Evolutionary conservation across 805 yeast species (phyloP), one percentile per base, ranked within the genome.

Genomic region (Nakazawaea peltata): DNA sequence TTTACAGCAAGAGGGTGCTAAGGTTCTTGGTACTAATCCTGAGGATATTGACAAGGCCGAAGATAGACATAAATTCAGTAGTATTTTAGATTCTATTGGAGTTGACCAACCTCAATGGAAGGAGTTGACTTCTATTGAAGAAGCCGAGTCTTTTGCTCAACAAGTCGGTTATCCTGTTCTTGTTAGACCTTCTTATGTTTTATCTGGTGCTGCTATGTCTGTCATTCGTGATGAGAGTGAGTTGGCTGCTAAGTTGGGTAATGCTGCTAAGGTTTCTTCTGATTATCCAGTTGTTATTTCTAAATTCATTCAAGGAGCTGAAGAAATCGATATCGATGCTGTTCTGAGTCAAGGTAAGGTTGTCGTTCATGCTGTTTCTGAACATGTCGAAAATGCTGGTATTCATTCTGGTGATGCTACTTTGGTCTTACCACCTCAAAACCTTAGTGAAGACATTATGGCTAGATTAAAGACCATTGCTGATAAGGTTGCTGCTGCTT

Each of bases 361-460:
- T 37, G 64, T 90, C 34, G 94, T 90, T 40, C 98, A 90, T 60
- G 97, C 95, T 41, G 83, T 90, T 41, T 84, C 95, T 45, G 98
- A 92, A 63, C 98, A 90, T 59, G 94, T 88, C 53, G 98, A 90
- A 65, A 87, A 88, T 53, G 98, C 98, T 8, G 98, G 98, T 70
- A 82, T 92, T 40, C 98, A 90, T 66, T 88, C 97, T 34, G 98
- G 98, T 61, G 98, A 90, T 63, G 98, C 98, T 36, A 87, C 97
- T 21, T 74, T 90, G 53, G 78, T 90, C 33, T 71, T 92, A 41
- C 98, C 98, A 41, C 97, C 98, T 19, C 94, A 81, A 59, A 65
- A 69, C 41, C 67, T 92, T 42, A 75, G 78, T 30, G 77, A 78
- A 31, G 67, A 62, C 13, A 69, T 78, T 34, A 67, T 88, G 71